phyloP scores from a whole-genome alignment of 2,329 filamentous ascomycete species.

The Stenocarpella maydis region DNA sequence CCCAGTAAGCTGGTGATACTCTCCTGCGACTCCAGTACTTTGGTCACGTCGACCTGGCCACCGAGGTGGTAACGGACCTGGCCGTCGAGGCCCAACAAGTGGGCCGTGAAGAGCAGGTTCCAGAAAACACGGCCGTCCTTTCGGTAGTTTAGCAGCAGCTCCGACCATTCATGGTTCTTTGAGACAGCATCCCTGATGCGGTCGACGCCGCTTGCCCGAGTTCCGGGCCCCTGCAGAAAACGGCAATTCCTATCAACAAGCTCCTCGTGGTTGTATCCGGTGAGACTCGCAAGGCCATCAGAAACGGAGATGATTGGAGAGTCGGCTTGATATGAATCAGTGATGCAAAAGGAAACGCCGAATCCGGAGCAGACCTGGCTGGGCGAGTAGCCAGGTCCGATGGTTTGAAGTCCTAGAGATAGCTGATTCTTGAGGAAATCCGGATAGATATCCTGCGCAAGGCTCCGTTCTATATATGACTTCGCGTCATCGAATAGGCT shows the following conservation, averaged over 20 bases:
- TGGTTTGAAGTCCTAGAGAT: slow-evolving; percentile 24
- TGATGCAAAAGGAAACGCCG: slow-evolving; percentile 27
- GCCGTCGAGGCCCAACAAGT: slow-evolving; percentile 4
- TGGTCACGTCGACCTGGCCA: slow-evolving; percentile 29
- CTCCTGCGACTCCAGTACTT: slow-evolving; percentile 23
- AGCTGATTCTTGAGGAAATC: slow-evolving; percentile 32
- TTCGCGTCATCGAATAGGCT: slow-evolving; percentile 26
- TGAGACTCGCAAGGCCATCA: slow-evolving; percentile 13
- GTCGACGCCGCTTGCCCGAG: slow-evolving; percentile 26
- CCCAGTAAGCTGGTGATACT: slow-evolving; percentile 11
- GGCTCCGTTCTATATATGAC: slow-evolving; percentile 5
- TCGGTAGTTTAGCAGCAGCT: slow-evolving; percentile 27
- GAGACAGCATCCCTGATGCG: slow-evolving; percentile 24
- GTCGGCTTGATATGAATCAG: background rate
- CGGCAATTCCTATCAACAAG: slow-evolving; percentile 21
- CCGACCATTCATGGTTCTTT: slow-evolving; percentile 20
- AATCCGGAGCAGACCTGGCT: slow-evolving; percentile 24
- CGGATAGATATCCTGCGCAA: slow-evolving; percentile 26
- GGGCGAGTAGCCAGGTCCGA: slow-evolving; percentile 26
- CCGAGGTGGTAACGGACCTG: slow-evolving; percentile 22
- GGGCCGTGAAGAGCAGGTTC: slow-evolving; percentile 28
- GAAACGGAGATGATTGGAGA: slow-evolving; percentile 26
- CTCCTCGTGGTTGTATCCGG: slow-evolving; percentile 14
- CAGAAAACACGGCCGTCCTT: slow-evolving; percentile 26
- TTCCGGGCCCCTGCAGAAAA: slow-evolving; percentile 22